phyloP scores from a whole-genome alignment of 2,329 filamentous ascomycete species.

The Pseudonectria foliicola region DNA sequence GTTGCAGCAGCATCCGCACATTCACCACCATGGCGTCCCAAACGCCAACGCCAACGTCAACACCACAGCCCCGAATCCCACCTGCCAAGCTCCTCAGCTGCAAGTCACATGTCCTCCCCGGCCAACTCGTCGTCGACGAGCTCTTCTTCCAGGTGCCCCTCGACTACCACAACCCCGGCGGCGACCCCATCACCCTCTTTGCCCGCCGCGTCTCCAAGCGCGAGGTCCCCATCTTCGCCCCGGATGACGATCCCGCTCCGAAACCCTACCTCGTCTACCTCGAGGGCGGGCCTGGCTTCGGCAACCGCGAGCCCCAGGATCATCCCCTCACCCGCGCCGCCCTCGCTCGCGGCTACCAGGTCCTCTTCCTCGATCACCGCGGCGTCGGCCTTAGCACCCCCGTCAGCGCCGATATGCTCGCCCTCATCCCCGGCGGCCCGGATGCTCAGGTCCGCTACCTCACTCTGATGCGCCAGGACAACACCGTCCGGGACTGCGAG shows the following conservation, averaged over 20 bases:
- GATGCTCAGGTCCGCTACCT: conserved; percentile 72
- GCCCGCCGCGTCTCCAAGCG: conserved; percentile 64
- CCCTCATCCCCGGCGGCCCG: conserved; percentile 47
- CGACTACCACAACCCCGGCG: conserved; percentile 59
- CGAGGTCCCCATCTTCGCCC: conserved; percentile 51
- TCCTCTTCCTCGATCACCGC: conserved; percentile 83
- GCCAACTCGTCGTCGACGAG: conserved; percentile 69
- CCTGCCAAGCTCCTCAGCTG: conserved; percentile 34
- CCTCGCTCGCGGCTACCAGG: conserved; percentile 74
- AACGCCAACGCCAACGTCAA: conserved; percentile 6
- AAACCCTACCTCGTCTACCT: conserved; percentile 64
- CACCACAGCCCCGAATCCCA: conserved; percentile 21
- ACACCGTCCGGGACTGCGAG: conserved; percentile 82
- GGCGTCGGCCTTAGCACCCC: conserved; percentile 82
- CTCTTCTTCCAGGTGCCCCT: conserved; percentile 82
- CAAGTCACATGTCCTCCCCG: conserved; percentile 41
- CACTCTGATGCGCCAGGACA: conserved; percentile 80
- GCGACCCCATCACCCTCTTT: conserved; percentile 65
- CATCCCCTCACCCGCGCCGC: conserved; percentile 62
- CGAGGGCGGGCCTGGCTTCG: conserved; percentile 79
- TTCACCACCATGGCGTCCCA: background rate
- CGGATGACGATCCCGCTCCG: conserved; percentile 28
- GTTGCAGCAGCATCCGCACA: conserved; percentile 5
- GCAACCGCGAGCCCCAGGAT: conserved; percentile 68
- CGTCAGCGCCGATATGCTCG: conserved; percentile 66